Base-by-base conservation (phyloP, 2,329 filamentous ascomycete genomes). In the Cryphonectria naterciae region DNA sequence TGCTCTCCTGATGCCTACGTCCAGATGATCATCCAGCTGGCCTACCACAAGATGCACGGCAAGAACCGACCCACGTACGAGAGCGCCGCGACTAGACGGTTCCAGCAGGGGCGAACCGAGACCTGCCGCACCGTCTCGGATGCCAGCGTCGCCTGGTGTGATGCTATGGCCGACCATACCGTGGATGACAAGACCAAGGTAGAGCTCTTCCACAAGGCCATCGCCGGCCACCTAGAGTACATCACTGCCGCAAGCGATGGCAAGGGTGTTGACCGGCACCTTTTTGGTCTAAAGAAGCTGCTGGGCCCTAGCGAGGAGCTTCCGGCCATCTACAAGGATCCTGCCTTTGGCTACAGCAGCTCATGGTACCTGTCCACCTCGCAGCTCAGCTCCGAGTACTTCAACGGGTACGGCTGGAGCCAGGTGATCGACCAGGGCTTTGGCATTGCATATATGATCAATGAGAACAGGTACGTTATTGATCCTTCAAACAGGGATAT, bases 381-480 rank as follows among this genome's bases (percentile, higher is more conserved):
- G 73, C 97, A 99, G 85, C 85, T 99, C 80, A 96, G 92, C 83
- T 95, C 92, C 46, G 97, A 99, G 85, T 98, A 93, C 86, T 99
- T 98, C 84, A 99, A 99, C 80, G 96, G 97, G 35, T 99, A 99
- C 82, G 96, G 96, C 62, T 99, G 96, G 96, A 96, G 93, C 79
- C 95, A 99, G 85, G 96, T 99, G 67, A 92, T 98, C 69, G 95
- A 98, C 78, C 93, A 92, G 72, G 96, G 96, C 41, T 99, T 96
- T 83, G 96, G 96, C 75, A 97, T 99, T 79, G 96, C 96, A 54
- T 99, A 99, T 81, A 99, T 99, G 96, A 98, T 99, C 81, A 99
- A 99, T 80, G 95, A 98, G 87, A 97, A 98, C 82, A 95, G 90
- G 92, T 93, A 79, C 81, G 85, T 78, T 60, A 17, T 28, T 39